Evolutionary conservation across 768 basidiomycete species (phyloP).

Genomic region (Phanerodontia chrysosporium): DNA sequence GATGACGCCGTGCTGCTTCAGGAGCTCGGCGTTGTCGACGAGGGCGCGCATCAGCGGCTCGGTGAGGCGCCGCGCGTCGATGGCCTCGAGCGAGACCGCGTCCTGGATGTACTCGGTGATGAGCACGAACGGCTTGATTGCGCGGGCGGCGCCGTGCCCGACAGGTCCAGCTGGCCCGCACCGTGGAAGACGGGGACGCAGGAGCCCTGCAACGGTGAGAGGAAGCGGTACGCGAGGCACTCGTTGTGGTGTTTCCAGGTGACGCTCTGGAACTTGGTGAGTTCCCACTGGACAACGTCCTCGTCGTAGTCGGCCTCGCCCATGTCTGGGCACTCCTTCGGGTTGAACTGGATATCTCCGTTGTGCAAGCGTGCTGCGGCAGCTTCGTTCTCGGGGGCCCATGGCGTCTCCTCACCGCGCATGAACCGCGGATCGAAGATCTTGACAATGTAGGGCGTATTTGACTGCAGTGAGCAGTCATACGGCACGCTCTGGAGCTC

Average conservation of each 20-base stretch:
- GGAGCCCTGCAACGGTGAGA: not conserved
- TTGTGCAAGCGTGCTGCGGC: not conserved
- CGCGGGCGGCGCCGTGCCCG: not conserved
- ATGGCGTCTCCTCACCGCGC: not conserved
- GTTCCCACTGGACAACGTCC: not conserved
- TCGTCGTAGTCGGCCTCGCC: not conserved
- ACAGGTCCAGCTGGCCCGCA: not conserved
- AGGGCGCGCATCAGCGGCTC: not conserved
- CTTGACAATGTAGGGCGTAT: not conserved
- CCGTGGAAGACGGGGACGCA: not conserved
- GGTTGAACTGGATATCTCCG: not conserved
- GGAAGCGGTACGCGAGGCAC: not conserved
- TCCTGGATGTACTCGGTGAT: not conserved
- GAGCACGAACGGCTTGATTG: not conserved
- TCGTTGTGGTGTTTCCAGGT: not conserved
- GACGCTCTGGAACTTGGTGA: not conserved
- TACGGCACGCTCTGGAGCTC: not conserved
- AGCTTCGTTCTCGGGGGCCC: not conserved
- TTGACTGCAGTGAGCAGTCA: not conserved
- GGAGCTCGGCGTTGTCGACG: no score
- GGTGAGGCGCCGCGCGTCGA: not conserved
- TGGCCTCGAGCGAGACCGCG: not conserved
- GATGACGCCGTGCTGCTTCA: not conserved
- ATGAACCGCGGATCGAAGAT: not conserved
- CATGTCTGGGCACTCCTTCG: not conserved